Evolutionary conservation across 108 stramenopile genomes (phyloP), one percentile per base, ranked within the genome.

Genomic region (Phaeodactylum tricornutum): DNA sequence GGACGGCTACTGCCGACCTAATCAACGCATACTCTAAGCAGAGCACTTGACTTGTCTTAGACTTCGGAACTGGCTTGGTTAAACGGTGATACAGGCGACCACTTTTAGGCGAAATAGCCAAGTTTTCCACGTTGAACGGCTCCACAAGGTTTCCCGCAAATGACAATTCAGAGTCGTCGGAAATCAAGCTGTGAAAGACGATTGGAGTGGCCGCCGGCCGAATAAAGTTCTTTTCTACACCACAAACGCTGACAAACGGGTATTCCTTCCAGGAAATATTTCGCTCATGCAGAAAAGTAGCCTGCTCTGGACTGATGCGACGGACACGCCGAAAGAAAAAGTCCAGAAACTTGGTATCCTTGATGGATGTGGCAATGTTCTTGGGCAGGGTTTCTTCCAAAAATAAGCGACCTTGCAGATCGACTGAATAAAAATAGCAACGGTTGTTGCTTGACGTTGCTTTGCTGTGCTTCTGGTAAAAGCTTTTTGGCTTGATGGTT

Each of bases 281-380:
- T 12, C n/a, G 6, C 5, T 38, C 29, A 8, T 0, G 30, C 30
- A 64, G 41, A 51, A 62, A 53, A 11, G 47, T 26, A 20, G 17
- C 6, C 16, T 62, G 53, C 20, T 38, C 20, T 30, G 16, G 15
- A 4, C 29, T 34, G 7, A 28, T 27, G 5, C 14, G 12, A 38
- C 50, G 54, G 24, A 74, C 47, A 8, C 51, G n/a, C 11, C 56
- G 43, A 28, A 74, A 66, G 50, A 74, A 74, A 37, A 69, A 65
- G 23, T 74, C 63, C 2, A 74, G 55, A 51, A 74, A 74, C 24
- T 51, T 47, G 2, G 25, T 40, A 43, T 62, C 55, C 34, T 74
- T 74, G 55, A 74, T 61, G n/a, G 67, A 69, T 20, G 60, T 68
- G n/a, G 73, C 54, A 39, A 74, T 66, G 34, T 74, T 74, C 40